Base-by-base conservation (phyloP, 768 basidiomycete species). In the Lyophyllum decastes region DNA sequence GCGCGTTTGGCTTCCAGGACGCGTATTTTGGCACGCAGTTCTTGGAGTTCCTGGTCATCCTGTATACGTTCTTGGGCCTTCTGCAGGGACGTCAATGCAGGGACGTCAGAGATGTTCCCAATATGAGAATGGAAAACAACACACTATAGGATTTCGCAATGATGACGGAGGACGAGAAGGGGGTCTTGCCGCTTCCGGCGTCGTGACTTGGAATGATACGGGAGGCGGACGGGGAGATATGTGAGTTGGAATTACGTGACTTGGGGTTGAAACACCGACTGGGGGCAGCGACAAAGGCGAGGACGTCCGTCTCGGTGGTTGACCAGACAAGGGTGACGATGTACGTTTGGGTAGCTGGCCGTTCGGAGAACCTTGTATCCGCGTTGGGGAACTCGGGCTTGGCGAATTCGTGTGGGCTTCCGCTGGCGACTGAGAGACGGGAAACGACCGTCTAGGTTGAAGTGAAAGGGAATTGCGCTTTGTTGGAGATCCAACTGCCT, bases 1-100 rank as follows among this genome's bases (percentile, higher is more conserved):
- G 87, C 82, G 16, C 93, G 89, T 66, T 93, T 89, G 9, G 84
- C 84, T 74, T 99, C 97, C 26, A 97, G 76, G 4, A 95, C 86
- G 22, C 92, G 86, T 26, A 92, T 78, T 71, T 92, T 94, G 26
- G 89, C 88, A 41, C 88, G 85, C 49, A 95, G 76, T 70, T 95
- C 93, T 72, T 95, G 88, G 19, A 85, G 71, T 65, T 90, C 88
- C 52, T 80, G 71, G 55, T 87, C 88, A 60, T 88, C 84, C 56
- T 64, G 71, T 49, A 59, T 57, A 21, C 62, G 68, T 40, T 64
- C 60, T 59, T 65, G 59, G 10, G 43, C 48, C 24, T 40, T 48
- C 49, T 43, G 53, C 17, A 11, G 49, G 41, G 40, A 25, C 38
- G 52, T 27, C 33, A 30, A 48, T 30, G 4, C 7, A 19, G n/a